phyloP scores from a whole-genome alignment of 1,139 yeast genomes.

The Candida frijolesensis region DNA sequence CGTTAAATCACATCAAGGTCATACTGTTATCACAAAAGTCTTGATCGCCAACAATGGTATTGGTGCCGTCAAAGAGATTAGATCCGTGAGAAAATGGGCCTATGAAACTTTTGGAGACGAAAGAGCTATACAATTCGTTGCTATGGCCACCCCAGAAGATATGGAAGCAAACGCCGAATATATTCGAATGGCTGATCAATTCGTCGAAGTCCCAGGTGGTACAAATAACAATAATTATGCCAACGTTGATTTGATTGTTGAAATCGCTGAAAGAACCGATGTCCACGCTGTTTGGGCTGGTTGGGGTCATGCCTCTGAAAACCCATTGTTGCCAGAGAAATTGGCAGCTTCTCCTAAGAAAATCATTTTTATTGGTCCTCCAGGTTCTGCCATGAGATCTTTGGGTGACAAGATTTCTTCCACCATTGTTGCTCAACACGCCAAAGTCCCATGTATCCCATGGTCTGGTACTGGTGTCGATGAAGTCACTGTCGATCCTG shows the following conservation, averaged over 20 bases:
- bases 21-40: conserved; percentile 86
- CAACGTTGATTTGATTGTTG: conserved; percentile 95
- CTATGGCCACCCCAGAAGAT: conserved; percentile 99
- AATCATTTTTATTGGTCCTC: conserved; percentile 94
- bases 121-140: conserved; percentile 89
- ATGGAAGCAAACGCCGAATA: conserved; percentile 95
- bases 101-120: conserved; percentile 97
- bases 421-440: conserved; percentile 98
- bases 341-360: conserved; percentile 88
- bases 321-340: conserved; percentile 90
- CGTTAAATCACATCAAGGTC: conserved; percentile 87
- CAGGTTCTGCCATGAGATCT: conserved; percentile 99
- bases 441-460: conserved; percentile 96
- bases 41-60: conserved; percentile 98
- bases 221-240: conserved; percentile 98
- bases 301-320: conserved; percentile 99
- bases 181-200: conserved; percentile 98
- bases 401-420: conserved; percentile 97
- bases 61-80: conserved; percentile 97
- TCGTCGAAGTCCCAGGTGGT: conserved; percentile 98
- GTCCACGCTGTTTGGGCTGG: conserved; percentile 99
- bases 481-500: conserved; percentile 66
- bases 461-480: conserved; percentile 99
- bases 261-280: conserved; percentile 92
- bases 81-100: conserved; percentile 98